Conservation (phyloP, 768 basidiomycete species). For the Trametes cingulata region DNA sequence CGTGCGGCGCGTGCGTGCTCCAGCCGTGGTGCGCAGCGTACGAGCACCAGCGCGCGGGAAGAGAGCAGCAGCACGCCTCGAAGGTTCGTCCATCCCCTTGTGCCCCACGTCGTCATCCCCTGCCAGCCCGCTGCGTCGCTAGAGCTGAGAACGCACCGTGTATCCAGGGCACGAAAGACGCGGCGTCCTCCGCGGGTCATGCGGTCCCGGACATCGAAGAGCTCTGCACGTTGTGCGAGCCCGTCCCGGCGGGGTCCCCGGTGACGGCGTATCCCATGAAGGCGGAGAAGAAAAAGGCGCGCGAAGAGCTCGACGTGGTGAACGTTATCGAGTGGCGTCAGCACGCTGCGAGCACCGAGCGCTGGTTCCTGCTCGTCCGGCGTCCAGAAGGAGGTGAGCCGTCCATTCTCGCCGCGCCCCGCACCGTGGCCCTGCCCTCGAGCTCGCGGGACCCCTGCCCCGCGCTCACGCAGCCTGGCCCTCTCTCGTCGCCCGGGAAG, state of each 20-base stretch:
- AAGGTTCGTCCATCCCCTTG: constrained; percentile 6
- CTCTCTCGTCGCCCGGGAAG: constrained; percentile 1
- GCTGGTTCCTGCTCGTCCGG: constrained; percentile 76
- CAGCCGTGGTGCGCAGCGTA: constrained; percentile 70
- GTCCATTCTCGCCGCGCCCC: neutral
- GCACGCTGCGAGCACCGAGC: constrained; percentile 32
- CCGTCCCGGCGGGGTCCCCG: constrained; percentile 41
- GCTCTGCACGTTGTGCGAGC: constrained; percentile 66
- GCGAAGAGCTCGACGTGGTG: constrained; percentile 84
- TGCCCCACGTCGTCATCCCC: neutral
- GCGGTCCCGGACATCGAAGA: constrained; percentile 72
- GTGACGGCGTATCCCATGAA: constrained; percentile 91
- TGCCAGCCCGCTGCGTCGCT: constrained; percentile 17
- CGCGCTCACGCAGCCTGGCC: neutral
- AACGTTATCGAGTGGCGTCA: constrained; percentile 81
- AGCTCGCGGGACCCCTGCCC: constrained; percentile 6
- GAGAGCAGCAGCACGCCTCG: neutral
- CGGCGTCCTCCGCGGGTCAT: constrained; percentile 12
- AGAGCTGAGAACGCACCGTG: constrained; percentile 11
- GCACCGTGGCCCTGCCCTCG: too few relatives aligned
- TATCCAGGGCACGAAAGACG: constrained; percentile 16
- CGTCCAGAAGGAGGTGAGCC: constrained; percentile 78
- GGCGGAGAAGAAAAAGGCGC: constrained; percentile 74
- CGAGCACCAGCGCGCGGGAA: constrained; percentile 18
- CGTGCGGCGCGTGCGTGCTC: constrained; percentile 74